Percentiles rank a stretch among this genome's conserved stretches.
These are phyloP conservation scores for Polytrichum formosum DNA, from an alignment of 225 moss, liverwort and hornwort species.

Conservation along the genomic window DNA sequence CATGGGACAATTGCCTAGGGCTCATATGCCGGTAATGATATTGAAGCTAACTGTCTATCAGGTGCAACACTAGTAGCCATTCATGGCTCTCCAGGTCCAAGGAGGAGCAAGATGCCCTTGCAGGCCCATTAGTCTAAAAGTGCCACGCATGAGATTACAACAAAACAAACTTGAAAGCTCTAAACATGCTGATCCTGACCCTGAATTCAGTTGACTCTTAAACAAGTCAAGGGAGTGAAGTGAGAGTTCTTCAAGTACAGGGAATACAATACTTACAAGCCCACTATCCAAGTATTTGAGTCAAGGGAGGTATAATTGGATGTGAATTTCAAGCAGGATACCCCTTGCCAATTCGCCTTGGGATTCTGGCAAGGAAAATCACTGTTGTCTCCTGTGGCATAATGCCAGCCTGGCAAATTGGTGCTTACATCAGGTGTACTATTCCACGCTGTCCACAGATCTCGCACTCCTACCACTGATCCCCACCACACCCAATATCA, in stretches of 20 bases:
- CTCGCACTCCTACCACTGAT: neutral
- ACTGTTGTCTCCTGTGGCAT: neutral
- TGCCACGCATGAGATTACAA: neutral
- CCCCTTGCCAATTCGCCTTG: neutral
- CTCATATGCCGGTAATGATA: no score
- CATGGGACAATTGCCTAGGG: no score
- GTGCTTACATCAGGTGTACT: neutral
- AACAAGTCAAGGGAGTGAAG: neutral
- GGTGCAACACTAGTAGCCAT: no score
- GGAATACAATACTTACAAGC: neutral
- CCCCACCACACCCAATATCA: neutral
- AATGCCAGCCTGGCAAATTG: constrained; percentile 2
- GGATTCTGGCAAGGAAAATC: neutral
- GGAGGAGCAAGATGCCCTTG: neutral
- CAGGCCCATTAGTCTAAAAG: neutral
- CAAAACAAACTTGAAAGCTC: neutral
- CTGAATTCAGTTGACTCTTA: neutral
- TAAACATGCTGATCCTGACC: neutral
- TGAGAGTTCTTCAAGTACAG: no score
- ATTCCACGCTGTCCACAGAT: constrained; percentile 3
- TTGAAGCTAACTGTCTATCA: no score
- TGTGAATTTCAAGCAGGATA: neutral
- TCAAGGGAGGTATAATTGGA: neutral
- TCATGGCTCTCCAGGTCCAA: neutral
- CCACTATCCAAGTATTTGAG: neutral